A percentile compares a stretch with the other conserved stretches of the same genome.
Conservation (phyloP, 768 basidiomycete genomes). For the Boletus rubropictus region DNA sequence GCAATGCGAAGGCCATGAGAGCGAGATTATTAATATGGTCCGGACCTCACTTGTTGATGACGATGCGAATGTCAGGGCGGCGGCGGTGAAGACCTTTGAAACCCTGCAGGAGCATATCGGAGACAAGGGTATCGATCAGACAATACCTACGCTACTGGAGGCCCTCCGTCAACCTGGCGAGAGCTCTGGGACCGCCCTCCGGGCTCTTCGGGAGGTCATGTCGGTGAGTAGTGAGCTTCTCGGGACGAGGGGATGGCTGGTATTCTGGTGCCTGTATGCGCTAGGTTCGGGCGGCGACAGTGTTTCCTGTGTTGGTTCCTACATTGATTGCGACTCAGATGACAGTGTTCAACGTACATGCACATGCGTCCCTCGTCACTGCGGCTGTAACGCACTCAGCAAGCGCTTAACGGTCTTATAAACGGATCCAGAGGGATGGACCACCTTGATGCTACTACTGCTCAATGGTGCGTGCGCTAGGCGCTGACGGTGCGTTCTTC, state of each 20-base stretch:
- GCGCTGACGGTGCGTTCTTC: neutral
- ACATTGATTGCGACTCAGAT: constrained; percentile 87
- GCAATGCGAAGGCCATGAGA: constrained; percentile 84
- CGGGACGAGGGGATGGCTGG: neutral
- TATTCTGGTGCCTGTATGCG: neutral
- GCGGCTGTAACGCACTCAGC: constrained; percentile 88
- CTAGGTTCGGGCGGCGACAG: constrained; percentile 87
- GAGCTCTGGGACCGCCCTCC: constrained; percentile 90
- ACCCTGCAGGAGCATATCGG: constrained; percentile 90
- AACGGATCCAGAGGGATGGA: constrained; percentile 83
- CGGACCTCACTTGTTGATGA: constrained; percentile 84
- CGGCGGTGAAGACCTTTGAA: constrained; percentile 88
- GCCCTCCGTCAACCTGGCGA: constrained; percentile 91
- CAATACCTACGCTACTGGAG: constrained; percentile 90
- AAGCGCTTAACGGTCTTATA: constrained; percentile 71
- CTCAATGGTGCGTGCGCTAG: constrained; percentile 64
- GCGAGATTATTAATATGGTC: constrained; percentile 81
- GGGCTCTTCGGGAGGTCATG: constrained; percentile 93
- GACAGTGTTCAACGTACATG: constrained; percentile 91
- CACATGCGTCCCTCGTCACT: constrained; percentile 83
- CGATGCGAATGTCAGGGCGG: constrained; percentile 76
- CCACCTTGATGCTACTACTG: constrained; percentile 82
- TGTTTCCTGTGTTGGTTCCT: constrained; percentile 96
- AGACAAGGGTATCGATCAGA: constrained; percentile 88
- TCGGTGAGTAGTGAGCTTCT: constrained; percentile 44